A percentile compares a stretch with the other conserved stretches of the same genome.
phyloP scores from a whole-genome alignment of 179 eudicot species.

The Nepenthes alata region DNA sequence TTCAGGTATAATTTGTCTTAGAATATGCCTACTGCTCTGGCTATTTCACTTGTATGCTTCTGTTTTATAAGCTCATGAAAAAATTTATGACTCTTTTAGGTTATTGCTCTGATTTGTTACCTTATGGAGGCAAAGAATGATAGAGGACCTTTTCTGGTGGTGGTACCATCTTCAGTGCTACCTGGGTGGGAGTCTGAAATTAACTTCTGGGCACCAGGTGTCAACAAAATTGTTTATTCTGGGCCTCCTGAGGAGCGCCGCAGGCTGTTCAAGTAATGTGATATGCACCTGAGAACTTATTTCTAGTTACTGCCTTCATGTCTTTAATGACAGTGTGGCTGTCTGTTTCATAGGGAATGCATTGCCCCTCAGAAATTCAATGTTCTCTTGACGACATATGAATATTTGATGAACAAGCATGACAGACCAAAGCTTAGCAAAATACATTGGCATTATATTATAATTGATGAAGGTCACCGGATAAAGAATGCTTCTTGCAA shows the following conservation, averaged over 20 bases:
- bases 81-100: slow-evolving; percentile 30
- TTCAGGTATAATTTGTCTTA: slow-evolving; percentile 50
- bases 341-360: slow-evolving; percentile 51
- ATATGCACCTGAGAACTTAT: neutral
- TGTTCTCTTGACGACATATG: slow-evolving; percentile 91
- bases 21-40: neutral
- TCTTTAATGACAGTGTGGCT: slow-evolving; percentile 1
- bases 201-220: slow-evolving; percentile 85
- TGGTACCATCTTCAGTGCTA: slow-evolving; percentile 95
- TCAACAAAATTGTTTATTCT: slow-evolving; percentile 82
- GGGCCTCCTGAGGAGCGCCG: slow-evolving; percentile 98
- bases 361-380: slow-evolving; percentile 87
- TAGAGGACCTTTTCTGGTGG: slow-evolving; percentile 96
- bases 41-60: neutral
- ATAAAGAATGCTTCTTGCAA: slow-evolving; percentile 99
- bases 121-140: slow-evolving; percentile 95
- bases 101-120: slow-evolving; percentile 83
- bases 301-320: neutral
- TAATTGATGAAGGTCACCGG: slow-evolving; percentile 98
- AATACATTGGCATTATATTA: slow-evolving; percentile 87
- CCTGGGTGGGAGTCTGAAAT: slow-evolving; percentile 95
- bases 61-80: neutral
- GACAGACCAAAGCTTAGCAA: slow-evolving; percentile 95
- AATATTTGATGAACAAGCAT: slow-evolving; percentile 98
- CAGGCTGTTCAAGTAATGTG: slow-evolving; percentile 71